A percentile compares a stretch with the other conserved stretches of the same genome.
These are phyloP conservation scores for Wilcoxina mikolae DNA, from an alignment of 495 filamentous ascomycete species.

Conservation along the genomic window DNA sequence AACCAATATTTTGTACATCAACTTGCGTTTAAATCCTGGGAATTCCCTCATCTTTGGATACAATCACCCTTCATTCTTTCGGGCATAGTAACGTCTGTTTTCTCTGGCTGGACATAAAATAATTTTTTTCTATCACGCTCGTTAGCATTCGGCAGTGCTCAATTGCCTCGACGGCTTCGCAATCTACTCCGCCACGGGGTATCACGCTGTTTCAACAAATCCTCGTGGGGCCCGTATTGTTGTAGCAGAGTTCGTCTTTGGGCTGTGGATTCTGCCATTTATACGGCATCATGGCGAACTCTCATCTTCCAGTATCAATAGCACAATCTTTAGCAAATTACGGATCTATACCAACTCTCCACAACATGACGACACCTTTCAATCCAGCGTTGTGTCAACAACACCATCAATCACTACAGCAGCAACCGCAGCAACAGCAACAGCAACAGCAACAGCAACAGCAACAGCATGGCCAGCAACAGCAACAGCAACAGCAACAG, in stretches of 20 bases:
- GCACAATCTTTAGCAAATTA: neutral
- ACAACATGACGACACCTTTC: neutral
- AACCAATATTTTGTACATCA: too few relatives aligned
- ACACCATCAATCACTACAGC: neutral
- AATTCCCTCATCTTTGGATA: neutral
- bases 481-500: conserved; percentile 1
- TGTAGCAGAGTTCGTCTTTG: neutral
- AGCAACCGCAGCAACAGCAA: too few relatives aligned
- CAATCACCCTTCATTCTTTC: conserved; percentile 2
- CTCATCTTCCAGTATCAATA: neutral
- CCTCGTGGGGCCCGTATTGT: neutral
- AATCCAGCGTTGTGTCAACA: neutral
- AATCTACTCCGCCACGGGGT: neutral
- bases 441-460: neutral
- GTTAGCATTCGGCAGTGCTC: neutral
- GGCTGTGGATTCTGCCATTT: neutral
- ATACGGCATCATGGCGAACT: neutral
- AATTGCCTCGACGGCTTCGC: neutral
- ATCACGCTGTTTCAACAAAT: neutral
- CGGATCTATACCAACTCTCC: neutral
- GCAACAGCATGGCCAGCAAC: neutral
- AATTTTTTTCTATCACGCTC: neutral
- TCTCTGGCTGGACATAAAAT: neutral
- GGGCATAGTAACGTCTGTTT: neutral
- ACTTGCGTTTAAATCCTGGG: neutral